These are phyloP conservation scores for Coemansia sp. DNA, from an alignment of 192 early-diverging fungal genomes.

Conservation along the genomic window DNA sequence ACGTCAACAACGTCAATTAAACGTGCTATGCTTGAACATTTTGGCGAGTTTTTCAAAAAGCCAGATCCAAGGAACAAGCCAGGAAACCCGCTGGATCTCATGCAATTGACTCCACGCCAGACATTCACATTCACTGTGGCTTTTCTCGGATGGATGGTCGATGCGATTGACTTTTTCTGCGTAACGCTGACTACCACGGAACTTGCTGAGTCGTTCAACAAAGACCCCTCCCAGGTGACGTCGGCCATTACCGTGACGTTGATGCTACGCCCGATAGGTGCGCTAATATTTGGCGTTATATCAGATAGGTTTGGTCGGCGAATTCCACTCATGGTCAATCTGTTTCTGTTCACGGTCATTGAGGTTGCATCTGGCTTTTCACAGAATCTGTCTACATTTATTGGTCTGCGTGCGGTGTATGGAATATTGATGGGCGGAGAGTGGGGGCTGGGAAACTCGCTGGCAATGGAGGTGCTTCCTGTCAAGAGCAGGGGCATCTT, in stretches of 20 bases:
- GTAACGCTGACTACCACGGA: conserved; percentile 60
- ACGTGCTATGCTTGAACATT: conserved; percentile 5
- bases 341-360: conserved; percentile 62
- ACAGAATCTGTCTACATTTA: conserved; percentile 61
- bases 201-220: conserved; percentile 60
- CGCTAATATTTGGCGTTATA: conserved; percentile 67
- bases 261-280: conserved; percentile 71
- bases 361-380: conserved; percentile 69
- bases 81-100: conserved; percentile 33
- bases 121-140: conserved; percentile 52
- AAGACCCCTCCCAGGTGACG: conserved; percentile 59
- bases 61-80: conserved; percentile 32
- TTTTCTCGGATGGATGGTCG: conserved; percentile 73
- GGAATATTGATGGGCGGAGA: conserved; percentile 73
- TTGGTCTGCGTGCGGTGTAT: conserved; percentile 59
- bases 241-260: conserved; percentile 68
- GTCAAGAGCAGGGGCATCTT: conserved; percentile 70
- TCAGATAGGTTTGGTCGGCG: conserved; percentile 70
- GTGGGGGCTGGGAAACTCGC: conserved; percentile 71
- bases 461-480: conserved; percentile 73
- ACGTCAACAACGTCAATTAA: neutral
- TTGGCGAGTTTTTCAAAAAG: conserved; percentile 34
- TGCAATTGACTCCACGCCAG: conserved; percentile 42
- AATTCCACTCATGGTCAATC: conserved; percentile 67
- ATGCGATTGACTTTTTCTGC: conserved; percentile 72